Evolutionary conservation across 257 asterid species (phyloP).

Genomic region (Petunia secreta): DNA sequence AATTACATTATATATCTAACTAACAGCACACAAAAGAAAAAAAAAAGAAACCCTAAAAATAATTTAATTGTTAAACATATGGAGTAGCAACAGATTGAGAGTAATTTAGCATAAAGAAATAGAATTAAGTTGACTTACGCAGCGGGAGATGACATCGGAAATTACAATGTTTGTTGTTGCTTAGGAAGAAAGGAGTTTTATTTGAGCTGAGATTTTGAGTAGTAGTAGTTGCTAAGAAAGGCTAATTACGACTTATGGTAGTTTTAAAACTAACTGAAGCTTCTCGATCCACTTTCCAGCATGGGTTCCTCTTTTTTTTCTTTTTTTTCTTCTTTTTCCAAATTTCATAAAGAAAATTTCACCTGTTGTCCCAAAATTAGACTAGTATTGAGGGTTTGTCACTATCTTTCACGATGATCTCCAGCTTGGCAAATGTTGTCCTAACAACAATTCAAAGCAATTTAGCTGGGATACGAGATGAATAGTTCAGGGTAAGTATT

Average conservation of each 20-base stretch:
- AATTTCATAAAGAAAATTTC: too few species aligned
- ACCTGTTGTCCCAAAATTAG: too few species aligned
- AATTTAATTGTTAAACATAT: background rate
- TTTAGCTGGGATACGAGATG: too few species aligned
- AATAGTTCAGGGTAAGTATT: too few species aligned
- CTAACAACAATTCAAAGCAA: too few species aligned
- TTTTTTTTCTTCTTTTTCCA: too few species aligned
- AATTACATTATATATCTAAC: background rate
- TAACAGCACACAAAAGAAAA: background rate
- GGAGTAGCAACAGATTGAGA: background rate
- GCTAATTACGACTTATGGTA: background rate
- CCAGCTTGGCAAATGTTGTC: too few species aligned
- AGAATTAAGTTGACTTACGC: conserved; percentile 51
- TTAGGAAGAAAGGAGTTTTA: background rate
- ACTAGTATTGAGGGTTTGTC: too few species aligned
- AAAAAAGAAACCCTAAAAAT: background rate
- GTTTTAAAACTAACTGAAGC: background rate
- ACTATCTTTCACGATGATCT: too few species aligned
- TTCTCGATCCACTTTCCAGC: background rate
- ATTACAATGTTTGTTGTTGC: background rate
- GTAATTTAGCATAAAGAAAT: background rate
- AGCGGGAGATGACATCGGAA: conserved; percentile 85
- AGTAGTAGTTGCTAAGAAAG: background rate
- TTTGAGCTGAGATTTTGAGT: background rate
- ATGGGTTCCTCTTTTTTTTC: too few species aligned